A percentile compares a stretch with the other conserved stretches of the same genome.
Conservation (phyloP, 2,329 filamentous ascomycete species). For the Botrytis hyacinthi region DNA sequence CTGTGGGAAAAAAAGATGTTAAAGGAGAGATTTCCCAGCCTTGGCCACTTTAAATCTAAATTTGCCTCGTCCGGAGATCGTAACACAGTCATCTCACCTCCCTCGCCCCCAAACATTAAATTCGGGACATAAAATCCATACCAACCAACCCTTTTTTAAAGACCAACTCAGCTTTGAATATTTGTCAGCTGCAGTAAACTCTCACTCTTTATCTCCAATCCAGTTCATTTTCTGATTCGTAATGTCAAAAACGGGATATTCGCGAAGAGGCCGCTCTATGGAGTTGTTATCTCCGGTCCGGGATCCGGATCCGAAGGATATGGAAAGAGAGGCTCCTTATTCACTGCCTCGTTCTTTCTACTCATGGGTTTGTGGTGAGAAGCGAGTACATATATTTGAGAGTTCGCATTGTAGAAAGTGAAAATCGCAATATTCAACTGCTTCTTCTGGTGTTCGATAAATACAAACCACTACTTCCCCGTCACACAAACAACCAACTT, state of each 20-base stretch:
- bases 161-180: not conserved
- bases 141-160: not conserved
- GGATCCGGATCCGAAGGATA: not conserved
- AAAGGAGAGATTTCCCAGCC: not conserved
- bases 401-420: not conserved
- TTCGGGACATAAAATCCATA: not conserved
- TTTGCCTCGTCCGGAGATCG: not conserved
- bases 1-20: not conserved
- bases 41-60: not conserved
- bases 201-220: not conserved
- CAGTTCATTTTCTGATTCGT: not conserved
- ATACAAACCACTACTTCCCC: too few species aligned
- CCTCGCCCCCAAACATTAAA: not conserved
- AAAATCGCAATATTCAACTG: not conserved
- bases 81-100: not conserved
- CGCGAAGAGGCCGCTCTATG: not conserved
- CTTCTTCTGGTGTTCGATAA: not conserved
- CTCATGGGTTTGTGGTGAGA: not conserved
- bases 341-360: not conserved
- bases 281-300: conserved; percentile 2
- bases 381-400: conserved; percentile 9
- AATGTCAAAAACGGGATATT: not conserved
- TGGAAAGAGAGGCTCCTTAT: not conserved
- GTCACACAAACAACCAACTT: not conserved
- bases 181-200: not conserved